Conservation (phyloP, 176 grass and related monocot genomes). For the Ampelocalamus luodianensis region DNA sequence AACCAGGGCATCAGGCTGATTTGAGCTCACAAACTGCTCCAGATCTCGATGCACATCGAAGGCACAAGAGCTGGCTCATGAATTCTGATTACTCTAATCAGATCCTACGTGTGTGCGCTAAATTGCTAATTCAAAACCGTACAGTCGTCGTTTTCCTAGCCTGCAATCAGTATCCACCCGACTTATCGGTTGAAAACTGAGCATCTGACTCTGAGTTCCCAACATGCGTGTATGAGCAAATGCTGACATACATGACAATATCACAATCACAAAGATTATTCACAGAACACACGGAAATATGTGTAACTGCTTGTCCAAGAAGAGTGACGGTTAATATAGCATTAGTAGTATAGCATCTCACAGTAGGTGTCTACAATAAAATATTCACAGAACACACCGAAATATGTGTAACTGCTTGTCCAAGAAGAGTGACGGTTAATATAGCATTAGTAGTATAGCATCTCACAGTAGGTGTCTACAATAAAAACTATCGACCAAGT, state of each 20-base stretch:
- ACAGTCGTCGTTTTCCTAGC: background rate
- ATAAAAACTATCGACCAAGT: slow-evolving; percentile 40
- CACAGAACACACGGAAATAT: background rate
- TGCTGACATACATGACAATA: background rate
- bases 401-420: slow-evolving; percentile 14
- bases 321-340: slow-evolving; percentile 24
- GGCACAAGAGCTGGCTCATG: background rate
- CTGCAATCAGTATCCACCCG: background rate
- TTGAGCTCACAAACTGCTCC: background rate
- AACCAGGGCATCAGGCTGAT: background rate
- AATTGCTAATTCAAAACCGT: background rate
- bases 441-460: slow-evolving; percentile 33
- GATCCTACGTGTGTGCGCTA: background rate
- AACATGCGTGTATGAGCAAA: background rate
- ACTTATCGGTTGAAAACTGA: background rate
- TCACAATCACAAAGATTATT: background rate
- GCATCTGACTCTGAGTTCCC: background rate
- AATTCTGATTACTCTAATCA: background rate
- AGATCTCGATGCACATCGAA: background rate
- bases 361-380: slow-evolving; percentile 35
- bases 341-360: slow-evolving; percentile 40
- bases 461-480: slow-evolving; percentile 41
- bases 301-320: slow-evolving; percentile 23
- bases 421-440: slow-evolving; percentile 22
- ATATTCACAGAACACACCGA: background rate